Evolutionary conservation across 2,329 filamentous ascomycete species (phyloP).

Genomic region (Tolypocladium nubicola): DNA sequence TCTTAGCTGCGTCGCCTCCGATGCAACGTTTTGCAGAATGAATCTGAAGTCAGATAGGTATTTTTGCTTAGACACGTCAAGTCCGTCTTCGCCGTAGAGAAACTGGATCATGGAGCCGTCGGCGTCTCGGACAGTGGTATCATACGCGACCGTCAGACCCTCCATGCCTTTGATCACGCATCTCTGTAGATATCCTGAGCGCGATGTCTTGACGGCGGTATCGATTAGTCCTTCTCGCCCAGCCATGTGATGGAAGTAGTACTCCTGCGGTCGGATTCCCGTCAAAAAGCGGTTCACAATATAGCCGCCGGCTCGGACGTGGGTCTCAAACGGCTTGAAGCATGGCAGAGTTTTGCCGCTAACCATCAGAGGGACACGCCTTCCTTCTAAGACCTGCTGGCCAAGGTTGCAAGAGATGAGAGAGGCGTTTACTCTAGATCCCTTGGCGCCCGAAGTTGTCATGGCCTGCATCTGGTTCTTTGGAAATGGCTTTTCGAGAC

Average conservation of each 20-base stretch:
- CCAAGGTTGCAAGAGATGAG: conserved; percentile 96
- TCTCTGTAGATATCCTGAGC: conserved; percentile 90
- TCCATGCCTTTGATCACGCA: conserved; percentile 99
- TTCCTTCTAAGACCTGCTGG: conserved; percentile 90
- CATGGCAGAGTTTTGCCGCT: conserved; percentile 94
- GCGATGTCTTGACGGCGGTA: conserved; percentile 95
- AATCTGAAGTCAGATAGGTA: conserved; percentile 88
- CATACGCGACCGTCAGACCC: conserved; percentile 82
- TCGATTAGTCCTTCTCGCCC: conserved; percentile 97
- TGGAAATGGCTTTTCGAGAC: conserved; percentile 84
- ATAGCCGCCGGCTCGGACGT: conserved; percentile 83
- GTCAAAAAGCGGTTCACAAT: conserved; percentile 96
- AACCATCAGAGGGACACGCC: conserved; percentile 92
- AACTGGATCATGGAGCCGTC: conserved; percentile 93
- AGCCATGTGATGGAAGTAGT: conserved; percentile 99
- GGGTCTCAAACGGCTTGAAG: conserved; percentile 85
- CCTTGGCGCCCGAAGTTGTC: conserved; percentile 95
- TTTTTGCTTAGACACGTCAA: conserved; percentile 89
- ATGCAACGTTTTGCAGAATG: conserved; percentile 73
- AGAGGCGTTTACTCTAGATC: conserved; percentile 85
- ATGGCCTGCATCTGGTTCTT: conserved; percentile 99
- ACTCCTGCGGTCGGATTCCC: conserved; percentile 92
- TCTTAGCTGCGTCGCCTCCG: conserved; percentile 66
- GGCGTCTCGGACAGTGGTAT: conserved; percentile 85
- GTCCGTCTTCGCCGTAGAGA: conserved; percentile 89